Conservation (phyloP, 306 rosid genomes). For the Dryas octopetala region DNA sequence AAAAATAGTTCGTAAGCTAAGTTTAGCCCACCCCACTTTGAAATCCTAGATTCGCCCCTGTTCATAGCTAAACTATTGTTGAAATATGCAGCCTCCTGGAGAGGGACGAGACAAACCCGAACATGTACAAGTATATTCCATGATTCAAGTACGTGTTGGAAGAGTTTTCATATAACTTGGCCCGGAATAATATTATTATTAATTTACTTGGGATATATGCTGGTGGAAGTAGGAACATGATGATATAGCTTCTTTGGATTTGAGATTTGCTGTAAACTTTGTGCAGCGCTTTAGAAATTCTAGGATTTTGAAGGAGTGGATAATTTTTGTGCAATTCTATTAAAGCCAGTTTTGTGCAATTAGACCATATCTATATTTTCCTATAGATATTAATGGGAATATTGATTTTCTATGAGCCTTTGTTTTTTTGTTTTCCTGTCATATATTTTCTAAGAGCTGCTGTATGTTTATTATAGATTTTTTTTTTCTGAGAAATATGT, state of each 20-base stretch:
- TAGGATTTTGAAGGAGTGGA: constrained; percentile 15
- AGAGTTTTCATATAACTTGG: not conserved
- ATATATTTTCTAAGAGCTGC: no score
- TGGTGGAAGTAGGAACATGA: not conserved
- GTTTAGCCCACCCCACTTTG: no score
- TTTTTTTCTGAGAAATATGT: no score
- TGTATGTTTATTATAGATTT: no score
- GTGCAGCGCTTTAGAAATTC: constrained; percentile 14
- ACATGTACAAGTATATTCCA: constrained; percentile 59
- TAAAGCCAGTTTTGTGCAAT: not conserved
- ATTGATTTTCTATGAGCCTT: no score
- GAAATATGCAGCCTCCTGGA: constrained; percentile 62
- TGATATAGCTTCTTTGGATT: not conserved
- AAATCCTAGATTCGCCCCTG: no score
- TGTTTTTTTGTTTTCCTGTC: no score
- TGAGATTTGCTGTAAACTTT: constrained; percentile 39
- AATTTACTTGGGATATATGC: not conserved
- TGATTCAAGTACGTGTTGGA: constrained; percentile 23
- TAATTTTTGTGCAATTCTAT: constrained; percentile 13
- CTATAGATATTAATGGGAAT: no score
- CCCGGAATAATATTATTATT: no score
- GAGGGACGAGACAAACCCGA: constrained; percentile 66
- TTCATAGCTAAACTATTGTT: no score
- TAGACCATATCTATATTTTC: no score
- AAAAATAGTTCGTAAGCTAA: no score